phyloP scores from a whole-genome alignment of 768 basidiomycete species.

The Rhodotorula sphaerocarpa region DNA sequence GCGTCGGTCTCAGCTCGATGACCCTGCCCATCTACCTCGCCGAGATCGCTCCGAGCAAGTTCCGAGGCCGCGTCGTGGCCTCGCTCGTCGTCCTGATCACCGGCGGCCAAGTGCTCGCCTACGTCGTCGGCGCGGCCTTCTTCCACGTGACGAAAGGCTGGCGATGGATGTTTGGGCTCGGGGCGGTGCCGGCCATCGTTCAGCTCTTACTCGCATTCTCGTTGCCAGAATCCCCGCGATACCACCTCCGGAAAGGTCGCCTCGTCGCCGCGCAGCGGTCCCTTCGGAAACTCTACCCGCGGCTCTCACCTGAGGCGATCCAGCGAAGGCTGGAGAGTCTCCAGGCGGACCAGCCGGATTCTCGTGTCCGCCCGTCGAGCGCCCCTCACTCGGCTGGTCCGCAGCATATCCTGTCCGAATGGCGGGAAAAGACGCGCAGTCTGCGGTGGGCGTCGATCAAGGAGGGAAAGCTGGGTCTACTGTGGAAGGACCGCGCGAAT shows the following conservation, averaged over 20 bases:
- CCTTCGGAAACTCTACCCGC: constrained; percentile 5
- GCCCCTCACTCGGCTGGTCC: too few species aligned
- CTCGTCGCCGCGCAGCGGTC: constrained; percentile 9
- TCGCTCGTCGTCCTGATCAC: constrained; percentile 30
- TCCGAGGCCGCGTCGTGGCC: constrained; percentile 28
- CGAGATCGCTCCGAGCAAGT: constrained; percentile 26
- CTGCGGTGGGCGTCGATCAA: background rate
- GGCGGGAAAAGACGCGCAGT: background rate
- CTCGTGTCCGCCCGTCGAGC: background rate
- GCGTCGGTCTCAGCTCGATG: constrained; percentile 23
- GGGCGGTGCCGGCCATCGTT: constrained; percentile 14
- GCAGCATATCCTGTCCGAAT: background rate
- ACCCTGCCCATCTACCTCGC: constrained; percentile 30
- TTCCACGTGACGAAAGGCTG: constrained; percentile 8
- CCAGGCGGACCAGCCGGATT: background rate
- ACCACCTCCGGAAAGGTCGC: background rate
- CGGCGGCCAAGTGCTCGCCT: constrained; percentile 32
- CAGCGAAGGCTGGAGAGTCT: constrained; percentile 16
- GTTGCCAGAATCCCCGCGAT: constrained; percentile 30
- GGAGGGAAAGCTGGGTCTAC: background rate
- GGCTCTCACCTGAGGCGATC: background rate
- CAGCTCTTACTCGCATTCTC: constrained; percentile 28
- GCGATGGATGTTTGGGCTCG: constrained; percentile 29
- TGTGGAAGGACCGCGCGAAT: constrained; percentile 25
- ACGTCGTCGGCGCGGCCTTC: constrained; percentile 24